phyloP scores from a whole-genome alignment of 192 early-diverging fungal species.

The Neocallimastix lanati region DNA sequence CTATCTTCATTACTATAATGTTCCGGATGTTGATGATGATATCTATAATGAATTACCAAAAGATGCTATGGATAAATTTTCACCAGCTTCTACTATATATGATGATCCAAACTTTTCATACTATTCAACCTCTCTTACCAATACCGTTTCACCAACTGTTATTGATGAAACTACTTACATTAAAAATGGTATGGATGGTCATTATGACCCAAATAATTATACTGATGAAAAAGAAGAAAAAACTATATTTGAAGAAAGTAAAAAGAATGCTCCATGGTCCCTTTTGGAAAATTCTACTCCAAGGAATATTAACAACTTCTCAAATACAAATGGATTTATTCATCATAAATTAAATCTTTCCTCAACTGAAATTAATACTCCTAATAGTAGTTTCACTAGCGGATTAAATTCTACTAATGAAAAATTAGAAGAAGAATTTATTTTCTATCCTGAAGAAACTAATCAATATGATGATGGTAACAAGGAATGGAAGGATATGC shows the following conservation, averaged over 20 bases:
- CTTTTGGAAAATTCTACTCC: neutral
- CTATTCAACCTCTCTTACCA: neutral
- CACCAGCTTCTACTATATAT: neutral
- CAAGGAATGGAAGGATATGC: neutral
- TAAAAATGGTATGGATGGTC: neutral
- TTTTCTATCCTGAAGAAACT: neutral
- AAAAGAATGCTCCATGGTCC: neutral
- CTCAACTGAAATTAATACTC: neutral
- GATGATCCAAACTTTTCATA: neutral
- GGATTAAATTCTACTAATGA: neutral
- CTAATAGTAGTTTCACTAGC: neutral
- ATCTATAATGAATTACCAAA: neutral
- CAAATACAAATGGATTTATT: neutral
- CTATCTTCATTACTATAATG: neutral
- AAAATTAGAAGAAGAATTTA: neutral
- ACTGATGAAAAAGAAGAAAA: neutral
- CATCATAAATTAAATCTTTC: neutral
- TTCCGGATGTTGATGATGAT: neutral
- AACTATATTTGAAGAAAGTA: neutral
- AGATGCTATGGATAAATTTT: neutral
- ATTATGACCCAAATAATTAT: neutral
- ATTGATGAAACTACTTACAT: neutral
- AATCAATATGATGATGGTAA: neutral
- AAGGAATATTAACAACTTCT: neutral
- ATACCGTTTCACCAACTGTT: neutral